Evolutionary conservation across 257 asterid species (phyloP), one percentile per base, ranked within the genome.

Genomic region (Perilla frutescens): DNA sequence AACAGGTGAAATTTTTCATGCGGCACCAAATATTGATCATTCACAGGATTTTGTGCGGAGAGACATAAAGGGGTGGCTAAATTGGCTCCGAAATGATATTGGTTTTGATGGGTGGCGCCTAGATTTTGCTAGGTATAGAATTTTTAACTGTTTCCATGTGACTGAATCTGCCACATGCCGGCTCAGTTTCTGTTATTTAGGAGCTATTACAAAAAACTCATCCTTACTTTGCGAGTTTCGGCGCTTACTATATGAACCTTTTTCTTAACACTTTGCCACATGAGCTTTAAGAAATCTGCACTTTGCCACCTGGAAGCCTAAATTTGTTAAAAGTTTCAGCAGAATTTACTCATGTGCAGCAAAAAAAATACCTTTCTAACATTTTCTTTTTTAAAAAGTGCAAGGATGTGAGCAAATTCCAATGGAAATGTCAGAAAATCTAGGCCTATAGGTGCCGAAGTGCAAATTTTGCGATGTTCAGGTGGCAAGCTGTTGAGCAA

Each of bases 41-140:
- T 86, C 88, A 34, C 88, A 86, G 77, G 84, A 79, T 59, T 86
- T 86, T 75, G 90, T 86, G 26, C 78, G 84, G 48, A 80, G 32
- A 49, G 90, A 83, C 76, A 74, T 86, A 57, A 86, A 76, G 68
- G 76, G 81, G 72, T 86, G 90, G 90, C 72, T 83, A 66, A 69
- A 82, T 61, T 86, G 88, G 88, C 84, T 86, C 54, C 41, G 74
- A 56, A 69, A 69, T 69, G 64, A 86, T 70, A 78, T 86, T 62
- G 90, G 90, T 44, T 86, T 79, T 79, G 90, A 86, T 72, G 90
- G 90, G 53, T 86, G 90, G 90, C 83, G 88, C 62, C 85, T 86
- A 39, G 90, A 86, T 73, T 86, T 86, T 79, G 90, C 72, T 43
- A 69, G 74, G 74, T 69, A 60, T 54, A 39, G 31, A 10, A 3